phyloP scores from a whole-genome alignment of 2,329 filamentous ascomycete species.

The Monilinia vaccinii-corymbosi region DNA sequence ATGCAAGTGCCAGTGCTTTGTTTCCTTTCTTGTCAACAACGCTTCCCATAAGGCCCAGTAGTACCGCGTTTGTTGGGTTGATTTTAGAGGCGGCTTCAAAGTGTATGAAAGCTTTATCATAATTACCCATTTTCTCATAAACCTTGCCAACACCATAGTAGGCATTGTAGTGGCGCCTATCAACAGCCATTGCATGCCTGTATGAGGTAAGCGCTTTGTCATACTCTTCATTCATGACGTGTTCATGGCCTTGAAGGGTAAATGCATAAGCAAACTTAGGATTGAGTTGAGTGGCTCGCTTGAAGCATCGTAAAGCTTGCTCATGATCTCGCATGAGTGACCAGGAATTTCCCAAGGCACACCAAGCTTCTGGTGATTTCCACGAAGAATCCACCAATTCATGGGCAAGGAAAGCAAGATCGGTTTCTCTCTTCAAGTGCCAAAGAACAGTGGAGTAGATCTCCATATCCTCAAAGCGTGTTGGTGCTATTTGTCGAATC shows the following conservation, averaged over 20 bases:
- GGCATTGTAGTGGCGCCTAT: slow-evolving; percentile 92
- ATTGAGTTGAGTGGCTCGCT: slow-evolving; percentile 82
- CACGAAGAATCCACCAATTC: slow-evolving; percentile 81
- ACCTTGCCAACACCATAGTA: slow-evolving; percentile 85
- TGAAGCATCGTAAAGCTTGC: slow-evolving; percentile 89
- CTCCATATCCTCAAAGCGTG: slow-evolving; percentile 89
- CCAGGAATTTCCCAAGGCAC: slow-evolving; percentile 88
- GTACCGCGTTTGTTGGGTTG: slow-evolving; percentile 86
- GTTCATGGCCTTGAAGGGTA: slow-evolving; percentile 91
- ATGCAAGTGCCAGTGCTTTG: slow-evolving; percentile 73
- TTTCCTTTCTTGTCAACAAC: slow-evolving; percentile 82
- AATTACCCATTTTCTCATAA: slow-evolving; percentile 83
- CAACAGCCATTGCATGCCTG: slow-evolving; percentile 73
- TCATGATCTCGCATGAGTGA: slow-evolving; percentile 89
- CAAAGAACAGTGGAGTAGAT: slow-evolving; percentile 98
- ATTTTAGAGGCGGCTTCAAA: slow-evolving; percentile 82
- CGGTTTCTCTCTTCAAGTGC: slow-evolving; percentile 88
- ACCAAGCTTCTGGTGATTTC: slow-evolving; percentile 92
- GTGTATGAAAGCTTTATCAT: slow-evolving; percentile 83
- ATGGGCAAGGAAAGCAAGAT: slow-evolving; percentile 85
- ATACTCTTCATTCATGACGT: slow-evolving; percentile 92
- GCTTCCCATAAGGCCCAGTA: slow-evolving; percentile 86
- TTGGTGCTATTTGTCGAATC: slow-evolving; percentile 70
- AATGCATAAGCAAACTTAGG: slow-evolving; percentile 91
- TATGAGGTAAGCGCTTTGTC: slow-evolving; percentile 89